Base-by-base conservation (phyloP, 306 rosid genomes). In the Mucuna pruriens region DNA sequence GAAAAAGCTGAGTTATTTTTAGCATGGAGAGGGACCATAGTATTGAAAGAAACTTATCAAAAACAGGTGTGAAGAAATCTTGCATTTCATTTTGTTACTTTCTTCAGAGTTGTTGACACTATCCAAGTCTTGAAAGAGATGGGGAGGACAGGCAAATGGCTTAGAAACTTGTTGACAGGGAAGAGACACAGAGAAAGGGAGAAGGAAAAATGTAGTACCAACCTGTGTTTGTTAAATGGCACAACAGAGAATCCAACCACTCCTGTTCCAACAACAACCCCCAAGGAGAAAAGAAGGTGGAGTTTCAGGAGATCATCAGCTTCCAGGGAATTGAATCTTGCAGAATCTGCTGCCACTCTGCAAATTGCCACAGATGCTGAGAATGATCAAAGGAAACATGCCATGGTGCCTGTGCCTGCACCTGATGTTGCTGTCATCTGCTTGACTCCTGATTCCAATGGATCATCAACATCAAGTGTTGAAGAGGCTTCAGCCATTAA, bases 61-160 rank as follows among this genome's bases (percentile, higher is more conserved):
- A 81, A 45, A 62, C n/a, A 80, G 78, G 78, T 31, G 62, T 38
- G 75, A 65, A 74, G 88, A 80, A 90, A 74, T 81, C 87, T 39
- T 80, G 62, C 75, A 45, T 67, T 74, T 76, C 85, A 74, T 65
- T 57, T 74, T 76, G 84, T 85, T 81, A 74, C 71, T 86, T 83
- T 86, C 87, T 83, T 85, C 36, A 79, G 12, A 73, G 39, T 63
- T 74, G 80, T 76, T 80, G 70, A 71, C 19, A 69, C 83, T 49
- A 29, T 69, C 80, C 42, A 83, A 76, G n/a, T 62, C 44, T 77
- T 85, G 89, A 78, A 12, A 80, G 80, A 82, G 80, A 90, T 95
- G 97, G 95, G 97, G 49, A 93, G 90, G 84, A 86, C 97, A 64
- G 74, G 93, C 19, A 95, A 90, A 89, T 95, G 99, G 99, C 86